Conservation (phyloP, 2,329 filamentous ascomycete species). For the Epichloe scottii region DNA sequence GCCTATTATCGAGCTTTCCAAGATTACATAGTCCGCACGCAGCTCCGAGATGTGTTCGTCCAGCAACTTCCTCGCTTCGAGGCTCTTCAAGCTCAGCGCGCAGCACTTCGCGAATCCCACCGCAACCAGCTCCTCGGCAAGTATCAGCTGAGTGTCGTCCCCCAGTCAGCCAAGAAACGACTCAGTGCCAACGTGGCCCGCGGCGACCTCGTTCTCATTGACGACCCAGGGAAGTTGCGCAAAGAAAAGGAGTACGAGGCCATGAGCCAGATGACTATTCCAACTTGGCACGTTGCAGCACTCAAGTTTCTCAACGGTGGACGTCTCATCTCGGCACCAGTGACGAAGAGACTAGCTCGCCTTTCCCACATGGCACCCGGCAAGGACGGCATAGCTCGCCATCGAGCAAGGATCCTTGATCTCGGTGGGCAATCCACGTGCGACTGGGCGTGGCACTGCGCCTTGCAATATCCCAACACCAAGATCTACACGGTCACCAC, state of each 20-base stretch:
- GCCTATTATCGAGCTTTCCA: conserved; percentile 86
- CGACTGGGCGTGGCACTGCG: conserved; percentile 94
- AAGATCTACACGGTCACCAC: conserved; percentile 82
- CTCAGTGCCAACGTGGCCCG: conserved; percentile 62
- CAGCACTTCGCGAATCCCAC: conserved; percentile 61
- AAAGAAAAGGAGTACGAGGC: conserved; percentile 73
- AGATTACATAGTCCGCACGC: conserved; percentile 54
- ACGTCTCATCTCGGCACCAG: conserved; percentile 50
- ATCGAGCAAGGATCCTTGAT: conserved; percentile 63
- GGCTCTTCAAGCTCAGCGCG: conserved; percentile 70
- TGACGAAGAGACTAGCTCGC: conserved; percentile 48
- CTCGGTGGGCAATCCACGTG: conserved; percentile 74
- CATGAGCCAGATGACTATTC: conserved; percentile 53
- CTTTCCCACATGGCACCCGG: conserved; percentile 36
- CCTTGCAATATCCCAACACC: conserved; percentile 70
- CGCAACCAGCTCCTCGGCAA: conserved; percentile 74
- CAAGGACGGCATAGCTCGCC: conserved; percentile 30
- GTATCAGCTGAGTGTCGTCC: conserved; percentile 62
- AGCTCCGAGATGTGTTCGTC: conserved; percentile 64
- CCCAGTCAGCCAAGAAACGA: conserved; percentile 57
- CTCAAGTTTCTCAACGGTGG: conserved; percentile 51
- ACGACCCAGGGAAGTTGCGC: conserved; percentile 50
- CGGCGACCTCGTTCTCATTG: conserved; percentile 50
- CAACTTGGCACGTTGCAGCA: conserved; percentile 50
- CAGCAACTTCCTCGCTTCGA: conserved; percentile 79